phyloP scores from a whole-genome alignment of 2,329 filamentous ascomycete species.

The Diatrype stigma region DNA sequence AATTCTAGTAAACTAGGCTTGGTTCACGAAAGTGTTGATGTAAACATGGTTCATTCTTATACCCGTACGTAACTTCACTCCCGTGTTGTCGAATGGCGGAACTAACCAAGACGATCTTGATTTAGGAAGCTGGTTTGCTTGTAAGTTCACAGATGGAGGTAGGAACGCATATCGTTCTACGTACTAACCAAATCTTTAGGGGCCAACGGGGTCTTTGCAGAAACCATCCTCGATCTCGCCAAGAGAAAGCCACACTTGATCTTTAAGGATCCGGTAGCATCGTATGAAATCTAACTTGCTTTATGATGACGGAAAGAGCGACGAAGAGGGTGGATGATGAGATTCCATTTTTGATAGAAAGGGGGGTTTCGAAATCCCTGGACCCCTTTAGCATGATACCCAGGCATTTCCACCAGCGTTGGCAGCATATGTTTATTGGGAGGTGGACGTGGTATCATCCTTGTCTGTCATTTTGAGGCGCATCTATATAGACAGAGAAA shows the following conservation, averaged over 20 bases:
- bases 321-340: background rate
- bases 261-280: slow-evolving; percentile 61
- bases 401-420: background rate
- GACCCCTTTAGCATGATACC: background rate
- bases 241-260: slow-evolving; percentile 84
- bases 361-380: background rate
- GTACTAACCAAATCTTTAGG: slow-evolving; percentile 33
- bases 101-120: slow-evolving; percentile 11
- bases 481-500: background rate
- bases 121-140: slow-evolving; percentile 83
- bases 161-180: background rate
- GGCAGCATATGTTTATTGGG: background rate
- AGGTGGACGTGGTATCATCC: background rate
- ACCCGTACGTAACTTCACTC: slow-evolving; percentile 54
- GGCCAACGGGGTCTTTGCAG: slow-evolving; percentile 95
- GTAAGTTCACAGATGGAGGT: slow-evolving; percentile 29
- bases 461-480: background rate
- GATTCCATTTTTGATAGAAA: background rate
- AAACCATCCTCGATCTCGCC: slow-evolving; percentile 85
- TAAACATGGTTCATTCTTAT: slow-evolving; percentile 62
- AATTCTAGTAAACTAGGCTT: slow-evolving; percentile 72
- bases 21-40: slow-evolving; percentile 88
- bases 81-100: background rate
- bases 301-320: slow-evolving; percentile 2
- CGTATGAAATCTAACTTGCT: slow-evolving; percentile 47